Evolutionary conservation across 306 rosid species (phyloP), one percentile per base, ranked within the genome.

Genomic region (Fragaria iinumae): DNA sequence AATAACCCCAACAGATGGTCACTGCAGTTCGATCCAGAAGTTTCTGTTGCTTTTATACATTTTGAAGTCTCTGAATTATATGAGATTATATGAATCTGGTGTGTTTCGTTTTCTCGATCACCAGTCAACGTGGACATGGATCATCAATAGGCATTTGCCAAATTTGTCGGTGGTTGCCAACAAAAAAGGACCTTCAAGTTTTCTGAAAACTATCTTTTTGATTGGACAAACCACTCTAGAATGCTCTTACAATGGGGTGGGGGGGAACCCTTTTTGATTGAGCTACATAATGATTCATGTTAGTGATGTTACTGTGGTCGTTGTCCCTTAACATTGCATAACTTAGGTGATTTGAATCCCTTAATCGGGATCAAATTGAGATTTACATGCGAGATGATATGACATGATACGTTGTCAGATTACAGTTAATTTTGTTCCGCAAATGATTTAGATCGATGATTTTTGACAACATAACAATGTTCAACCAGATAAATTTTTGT

Each of bases 1-100:
- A 74, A 74, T 23, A 74, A 23, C 49, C 21, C 49, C 29, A 59
- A 27, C 77, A 74, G 77, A 27, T 1, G 76, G 38, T 53, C 76
- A 38, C 59, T 27, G 56, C 25, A 25, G 25, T 10, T 13, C 20
- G 38, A 16, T 34, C 70, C 45, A 44, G n/a, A 60, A 27, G 56
- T 18, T 74, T 59, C 5, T 56, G 29, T 9, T 56, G 76, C 49
- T 6, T 7, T 38, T 12, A 47, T 21, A 5, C 52, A 21, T 34
- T 57, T 57, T 57, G 64, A 9, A 57, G 64, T 39, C 43, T 39
- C 43, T 39, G 41, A 32, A 62, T 29, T 13, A 62, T 11, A 11
- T 38, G 16, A 23, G 10, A 60, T 55, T 8, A 8, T 62, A 47
- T 45, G 38, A 73, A 57, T 41, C 11, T 4, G 48, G 4, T 20